phyloP scores from a whole-genome alignment of 805 yeast genomes.

The Ogataea pilisensis region DNA sequence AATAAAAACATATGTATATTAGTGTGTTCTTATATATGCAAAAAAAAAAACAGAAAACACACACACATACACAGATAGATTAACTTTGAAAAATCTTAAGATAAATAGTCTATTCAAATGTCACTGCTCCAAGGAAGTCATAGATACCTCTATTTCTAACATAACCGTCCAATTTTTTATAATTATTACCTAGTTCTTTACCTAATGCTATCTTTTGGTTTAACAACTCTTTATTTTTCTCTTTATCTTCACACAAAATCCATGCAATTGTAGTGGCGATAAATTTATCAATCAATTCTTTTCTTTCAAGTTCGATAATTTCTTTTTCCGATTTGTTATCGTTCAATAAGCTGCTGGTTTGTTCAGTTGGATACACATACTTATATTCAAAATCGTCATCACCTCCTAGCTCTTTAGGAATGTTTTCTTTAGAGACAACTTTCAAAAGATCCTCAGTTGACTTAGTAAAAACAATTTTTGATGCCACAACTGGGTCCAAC shows the following conservation, averaged over 20 bases:
- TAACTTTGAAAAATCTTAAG: too few relatives aligned
- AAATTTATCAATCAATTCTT: conserved; percentile 47
- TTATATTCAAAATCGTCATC: conserved; percentile 51
- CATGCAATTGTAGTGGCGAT: conserved; percentile 68
- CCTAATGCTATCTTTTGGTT: conserved; percentile 53
- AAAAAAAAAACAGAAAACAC: not conserved
- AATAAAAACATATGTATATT: too few relatives aligned
- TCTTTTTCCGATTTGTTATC: conserved; percentile 43
- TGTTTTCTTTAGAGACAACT: conserved; percentile 51
- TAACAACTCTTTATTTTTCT: conserved; percentile 44
- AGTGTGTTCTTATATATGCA: too few relatives aligned
- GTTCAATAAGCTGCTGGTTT: conserved; percentile 47
- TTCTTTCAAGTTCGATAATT: conserved; percentile 46
- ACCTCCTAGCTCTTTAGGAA: conserved; percentile 79
- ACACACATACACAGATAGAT: not conserved
- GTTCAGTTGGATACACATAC: conserved; percentile 57
- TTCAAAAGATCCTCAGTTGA: conserved; percentile 60
- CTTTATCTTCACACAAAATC: conserved; percentile 61
- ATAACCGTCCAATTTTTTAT: conserved; percentile 71
- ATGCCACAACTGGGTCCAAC: conserved; percentile 95
- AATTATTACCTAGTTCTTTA: conserved; percentile 54
- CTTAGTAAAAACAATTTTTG: conserved; percentile 83
- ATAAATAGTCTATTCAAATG: too few relatives aligned
- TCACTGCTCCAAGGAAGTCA: conserved; percentile 62
- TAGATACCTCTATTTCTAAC: conserved; percentile 72